These are phyloP conservation scores for Diplosphaera chodatii DNA, from an alignment of 139 green algal species.

Conservation along the genomic window DNA sequence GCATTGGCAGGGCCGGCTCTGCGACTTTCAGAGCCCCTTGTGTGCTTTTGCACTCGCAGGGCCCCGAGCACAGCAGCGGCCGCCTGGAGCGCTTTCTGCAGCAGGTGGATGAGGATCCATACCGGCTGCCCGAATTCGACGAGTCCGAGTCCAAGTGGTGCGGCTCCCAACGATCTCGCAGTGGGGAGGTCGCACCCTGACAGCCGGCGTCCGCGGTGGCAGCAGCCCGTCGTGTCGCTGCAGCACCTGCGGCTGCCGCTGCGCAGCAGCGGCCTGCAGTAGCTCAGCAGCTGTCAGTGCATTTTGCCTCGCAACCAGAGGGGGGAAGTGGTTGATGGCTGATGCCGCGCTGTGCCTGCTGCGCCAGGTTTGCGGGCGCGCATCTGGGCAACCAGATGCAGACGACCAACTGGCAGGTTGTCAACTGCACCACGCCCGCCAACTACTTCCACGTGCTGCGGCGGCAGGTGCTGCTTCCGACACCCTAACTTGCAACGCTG, in stretches of 20 bases:
- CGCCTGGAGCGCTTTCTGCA: slow-evolving; percentile 92
- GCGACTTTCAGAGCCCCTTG: no score
- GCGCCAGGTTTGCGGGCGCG: slow-evolving; percentile 57
- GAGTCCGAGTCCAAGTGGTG: slow-evolving; percentile 45
- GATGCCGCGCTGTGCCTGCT: no score
- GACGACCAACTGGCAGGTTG: slow-evolving; percentile 82
- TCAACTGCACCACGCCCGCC: slow-evolving; percentile 93
- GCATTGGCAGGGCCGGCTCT: no score
- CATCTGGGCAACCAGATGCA: slow-evolving; percentile 87
- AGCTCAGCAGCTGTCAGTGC: no score
- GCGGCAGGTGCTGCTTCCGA: slow-evolving; percentile 48
- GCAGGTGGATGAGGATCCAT: slow-evolving; percentile 90
- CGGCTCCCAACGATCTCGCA: no score
- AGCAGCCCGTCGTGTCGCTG: no score
- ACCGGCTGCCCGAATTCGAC: slow-evolving; percentile 72
- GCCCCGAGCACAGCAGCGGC: slow-evolving; percentile 85
- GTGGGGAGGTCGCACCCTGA: no score
- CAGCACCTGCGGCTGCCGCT: no score
- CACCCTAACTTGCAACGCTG: background rate
- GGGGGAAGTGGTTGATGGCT: no score
- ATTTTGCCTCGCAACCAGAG: no score
- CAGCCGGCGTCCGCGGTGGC: no score
- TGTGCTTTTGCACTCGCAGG: slow-evolving; percentile 41
- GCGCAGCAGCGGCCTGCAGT: no score
- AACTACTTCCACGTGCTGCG: slow-evolving; percentile 98